A percentile compares a stretch with the other conserved stretches of the same genome.
Conservation (phyloP, 2,329 filamentous ascomycete species). For the Colletotrichum noveboracense region DNA sequence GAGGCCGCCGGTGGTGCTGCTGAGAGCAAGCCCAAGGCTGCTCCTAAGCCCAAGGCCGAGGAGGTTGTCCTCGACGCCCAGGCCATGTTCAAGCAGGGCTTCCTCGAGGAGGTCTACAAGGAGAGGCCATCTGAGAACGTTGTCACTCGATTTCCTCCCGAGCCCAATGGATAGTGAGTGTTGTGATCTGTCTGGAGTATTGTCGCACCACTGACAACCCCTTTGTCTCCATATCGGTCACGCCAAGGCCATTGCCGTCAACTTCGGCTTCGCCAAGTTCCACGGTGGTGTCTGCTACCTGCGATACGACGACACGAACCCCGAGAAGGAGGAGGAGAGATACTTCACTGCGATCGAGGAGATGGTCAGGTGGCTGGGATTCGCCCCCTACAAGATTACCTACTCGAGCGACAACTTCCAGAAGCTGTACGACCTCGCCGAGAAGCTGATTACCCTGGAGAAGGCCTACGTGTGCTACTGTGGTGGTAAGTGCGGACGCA, state of each 20-base stretch:
- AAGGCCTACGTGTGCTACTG: constrained; percentile 89
- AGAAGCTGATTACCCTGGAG: constrained; percentile 77
- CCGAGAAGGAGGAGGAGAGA: constrained; percentile 87
- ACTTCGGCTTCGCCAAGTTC: constrained; percentile 91
- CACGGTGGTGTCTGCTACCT: constrained; percentile 71
- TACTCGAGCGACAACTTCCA: constrained; percentile 93
- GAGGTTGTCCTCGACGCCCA: constrained; percentile 57
- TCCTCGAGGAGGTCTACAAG: constrained; percentile 74
- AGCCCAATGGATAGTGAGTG: constrained; percentile 80
- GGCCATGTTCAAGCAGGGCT: constrained; percentile 81
- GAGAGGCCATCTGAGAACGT: constrained; percentile 67
- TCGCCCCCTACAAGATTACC: constrained; percentile 65
- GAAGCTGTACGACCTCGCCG: constrained; percentile 84
- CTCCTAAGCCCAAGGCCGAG: constrained; percentile 50
- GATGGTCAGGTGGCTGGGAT: constrained; percentile 82
- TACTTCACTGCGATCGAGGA: constrained; percentile 92
- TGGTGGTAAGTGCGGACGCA: constrained; percentile 46
- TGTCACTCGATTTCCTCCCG: constrained; percentile 78
- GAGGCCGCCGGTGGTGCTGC: constrained; percentile 32
- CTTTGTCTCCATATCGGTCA: constrained; percentile 70
- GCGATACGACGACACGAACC: constrained; percentile 94
- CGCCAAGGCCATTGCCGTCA: constrained; percentile 93
- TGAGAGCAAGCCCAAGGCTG: constrained; percentile 25
- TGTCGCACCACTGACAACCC: not conserved
- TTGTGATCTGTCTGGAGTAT: constrained; percentile 58